A percentile compares a stretch with the other conserved stretches of the same genome.
Evolutionary conservation across 495 filamentous ascomycete genomes (phyloP).

Genomic region (Neurospora sp.): DNA sequence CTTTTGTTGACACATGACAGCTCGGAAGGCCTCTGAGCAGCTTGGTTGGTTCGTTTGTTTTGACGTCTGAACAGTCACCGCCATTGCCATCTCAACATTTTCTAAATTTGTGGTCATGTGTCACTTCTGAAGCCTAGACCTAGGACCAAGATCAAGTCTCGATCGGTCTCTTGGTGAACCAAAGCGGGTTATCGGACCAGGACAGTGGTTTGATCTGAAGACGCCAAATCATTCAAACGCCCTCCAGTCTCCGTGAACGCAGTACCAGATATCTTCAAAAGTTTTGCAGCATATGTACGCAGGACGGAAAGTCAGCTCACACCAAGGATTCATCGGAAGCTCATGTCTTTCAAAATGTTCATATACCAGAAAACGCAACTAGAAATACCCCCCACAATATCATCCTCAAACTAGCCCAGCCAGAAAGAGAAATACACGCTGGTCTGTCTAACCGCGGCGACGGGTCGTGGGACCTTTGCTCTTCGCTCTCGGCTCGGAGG

Average conservation of each 20-base stretch:
- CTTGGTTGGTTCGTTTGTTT: background rate
- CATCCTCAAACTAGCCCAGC: background rate
- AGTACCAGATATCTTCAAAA: background rate
- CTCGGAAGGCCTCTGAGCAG: background rate
- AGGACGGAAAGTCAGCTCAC: conserved; percentile 9
- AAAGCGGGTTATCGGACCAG: background rate
- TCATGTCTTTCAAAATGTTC: background rate
- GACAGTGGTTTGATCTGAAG: background rate
- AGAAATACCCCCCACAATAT: background rate
- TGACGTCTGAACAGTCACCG: background rate
- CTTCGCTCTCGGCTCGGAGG: conserved; percentile 23
- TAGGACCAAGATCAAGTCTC: background rate
- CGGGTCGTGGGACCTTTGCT: conserved; percentile 44
- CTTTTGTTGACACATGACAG: background rate
- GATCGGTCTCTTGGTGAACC: background rate
- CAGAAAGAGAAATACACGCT: background rate
- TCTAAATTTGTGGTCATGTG: background rate
- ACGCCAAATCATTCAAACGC: background rate
- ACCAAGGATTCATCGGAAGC: background rate
- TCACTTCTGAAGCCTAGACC: background rate
- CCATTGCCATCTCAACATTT: background rate
- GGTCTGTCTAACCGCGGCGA: conserved; percentile 33
- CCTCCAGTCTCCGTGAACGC: background rate
- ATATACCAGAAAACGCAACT: background rate
- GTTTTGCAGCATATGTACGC: background rate